Evolutionary conservation across 148 eudicot genomes (phyloP).

Genomic region (Hydrangea macrophylla): DNA sequence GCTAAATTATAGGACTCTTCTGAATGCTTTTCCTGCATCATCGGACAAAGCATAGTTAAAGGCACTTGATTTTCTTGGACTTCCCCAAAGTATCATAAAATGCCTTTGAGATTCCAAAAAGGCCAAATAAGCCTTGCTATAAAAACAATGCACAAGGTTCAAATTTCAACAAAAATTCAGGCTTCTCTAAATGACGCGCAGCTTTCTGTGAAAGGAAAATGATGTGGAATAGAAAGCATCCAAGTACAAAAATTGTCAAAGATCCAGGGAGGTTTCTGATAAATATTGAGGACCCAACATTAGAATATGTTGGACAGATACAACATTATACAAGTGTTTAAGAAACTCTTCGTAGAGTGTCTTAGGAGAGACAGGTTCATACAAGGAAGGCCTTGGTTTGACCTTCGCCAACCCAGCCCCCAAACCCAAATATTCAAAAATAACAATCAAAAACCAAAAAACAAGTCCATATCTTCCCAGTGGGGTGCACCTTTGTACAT

Average conservation of each 20-base stretch:
- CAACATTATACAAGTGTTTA: not conserved
- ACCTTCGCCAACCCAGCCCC: too few species aligned
- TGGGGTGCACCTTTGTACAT: too few species aligned
- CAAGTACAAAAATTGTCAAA: not conserved
- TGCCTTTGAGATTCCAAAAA: not conserved
- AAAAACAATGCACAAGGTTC: too few species aligned
- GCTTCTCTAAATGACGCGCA: not conserved
- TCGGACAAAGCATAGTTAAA: constrained; percentile 10
- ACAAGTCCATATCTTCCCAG: too few species aligned
- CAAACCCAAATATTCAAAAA: too few species aligned
- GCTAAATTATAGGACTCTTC: constrained; percentile 95
- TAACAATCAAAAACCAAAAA: too few species aligned
- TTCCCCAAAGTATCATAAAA: not conserved
- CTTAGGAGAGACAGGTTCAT: not conserved
- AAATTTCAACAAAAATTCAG: not conserved
- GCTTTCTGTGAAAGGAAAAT: not conserved
- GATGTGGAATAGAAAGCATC: not conserved
- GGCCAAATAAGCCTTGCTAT: not conserved
- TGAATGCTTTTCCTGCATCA: constrained; percentile 88
- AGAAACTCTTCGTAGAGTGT: not conserved
- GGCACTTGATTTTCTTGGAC: not conserved
- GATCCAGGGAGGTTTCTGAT: not conserved
- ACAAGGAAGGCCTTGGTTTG: not conserved
- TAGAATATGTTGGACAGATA: not conserved
- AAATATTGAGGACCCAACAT: not conserved